Percentiles rank a stretch among this genome's conserved stretches.
These are phyloP conservation scores for Omphalea diandra DNA, from an alignment of 441 rosid genomes.

Conservation along the genomic window DNA sequence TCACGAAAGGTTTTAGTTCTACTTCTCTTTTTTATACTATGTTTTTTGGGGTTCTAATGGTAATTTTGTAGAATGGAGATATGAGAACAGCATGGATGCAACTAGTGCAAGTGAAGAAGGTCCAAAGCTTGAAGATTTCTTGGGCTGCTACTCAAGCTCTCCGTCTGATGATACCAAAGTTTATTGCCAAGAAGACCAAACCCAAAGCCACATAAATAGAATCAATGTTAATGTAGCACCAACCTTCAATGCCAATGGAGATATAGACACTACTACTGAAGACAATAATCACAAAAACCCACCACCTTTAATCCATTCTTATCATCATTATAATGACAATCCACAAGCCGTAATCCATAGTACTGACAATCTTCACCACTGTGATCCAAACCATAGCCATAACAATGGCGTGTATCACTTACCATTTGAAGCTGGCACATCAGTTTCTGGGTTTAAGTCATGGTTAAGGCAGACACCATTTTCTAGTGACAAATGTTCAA, in stretches of 20 bases:
- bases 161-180: constrained; percentile 34
- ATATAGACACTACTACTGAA: constrained; percentile 11
- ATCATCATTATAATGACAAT: constrained; percentile 26
- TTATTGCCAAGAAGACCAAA: constrained; percentile 28
- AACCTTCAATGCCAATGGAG: constrained; percentile 17
- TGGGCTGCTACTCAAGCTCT: constrained; percentile 50
- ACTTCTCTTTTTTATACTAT: not conserved
- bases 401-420: constrained; percentile 28
- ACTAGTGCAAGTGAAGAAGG: constrained; percentile 39
- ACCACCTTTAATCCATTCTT: constrained; percentile 31
- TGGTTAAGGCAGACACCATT: constrained; percentile 62
- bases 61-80: constrained; percentile 51
- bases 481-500: no score
- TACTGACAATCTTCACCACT: constrained; percentile 19
- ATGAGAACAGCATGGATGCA: constrained; percentile 34
- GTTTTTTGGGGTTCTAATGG: not conserved
- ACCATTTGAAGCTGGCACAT: constrained; percentile 39
- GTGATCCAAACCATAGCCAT: constrained; percentile 27
- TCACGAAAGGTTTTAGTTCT: no score
- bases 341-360: constrained; percentile 31
- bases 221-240: constrained; percentile 50
- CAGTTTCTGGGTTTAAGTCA: constrained; percentile 68
- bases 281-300: constrained; percentile 20
- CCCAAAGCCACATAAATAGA: constrained; percentile 23
- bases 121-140: constrained; percentile 77